Evolutionary conservation across 164 flowering plant species (phyloP).

Genomic region (Euptelea pleiosperma): DNA sequence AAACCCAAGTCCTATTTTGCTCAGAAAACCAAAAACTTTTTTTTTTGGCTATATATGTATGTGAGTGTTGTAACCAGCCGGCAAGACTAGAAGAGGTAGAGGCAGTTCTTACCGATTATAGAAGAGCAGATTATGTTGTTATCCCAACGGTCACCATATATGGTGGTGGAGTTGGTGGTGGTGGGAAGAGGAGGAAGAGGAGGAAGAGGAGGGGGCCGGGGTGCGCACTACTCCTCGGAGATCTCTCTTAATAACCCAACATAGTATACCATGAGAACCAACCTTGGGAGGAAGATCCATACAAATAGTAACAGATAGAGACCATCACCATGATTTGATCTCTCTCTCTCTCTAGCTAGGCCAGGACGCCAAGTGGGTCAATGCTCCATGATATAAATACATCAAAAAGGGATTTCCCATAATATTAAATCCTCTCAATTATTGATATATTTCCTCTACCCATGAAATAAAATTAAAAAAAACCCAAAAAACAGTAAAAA

Average conservation of each 20-base stretch:
- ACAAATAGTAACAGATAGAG: conserved; percentile 16
- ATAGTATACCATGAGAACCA: conserved; percentile 29
- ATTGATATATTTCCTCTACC: conserved; percentile 16
- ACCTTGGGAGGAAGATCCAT: conserved; percentile 24
- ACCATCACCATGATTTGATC: conserved; percentile 10
- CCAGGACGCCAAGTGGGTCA: conserved; percentile 34
- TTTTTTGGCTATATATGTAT: not conserved
- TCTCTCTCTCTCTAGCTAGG: conserved; percentile 8
- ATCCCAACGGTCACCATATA: conserved; percentile 3
- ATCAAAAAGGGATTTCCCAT: conserved; percentile 40
- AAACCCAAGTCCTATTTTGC: not conserved
- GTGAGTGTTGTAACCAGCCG: too few relatives aligned
- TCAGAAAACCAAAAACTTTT: not conserved
- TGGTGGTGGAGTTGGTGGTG: conserved; percentile 7
- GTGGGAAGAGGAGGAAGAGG: conserved; percentile 11
- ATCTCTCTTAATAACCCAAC: conserved; percentile 20
- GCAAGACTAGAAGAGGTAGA: conserved; percentile 5
- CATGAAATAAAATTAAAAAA: not conserved
- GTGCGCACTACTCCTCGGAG: not conserved
- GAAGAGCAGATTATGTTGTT: conserved; percentile 15
- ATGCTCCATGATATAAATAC: conserved; percentile 33
- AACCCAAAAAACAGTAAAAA: too few relatives aligned
- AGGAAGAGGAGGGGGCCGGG: conserved; percentile 5
- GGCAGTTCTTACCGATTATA: conserved; percentile 13
- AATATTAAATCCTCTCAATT: conserved; percentile 35